Base-by-base conservation (phyloP, 257 asterid genomes). In the Lavandula angustifolia region DNA sequence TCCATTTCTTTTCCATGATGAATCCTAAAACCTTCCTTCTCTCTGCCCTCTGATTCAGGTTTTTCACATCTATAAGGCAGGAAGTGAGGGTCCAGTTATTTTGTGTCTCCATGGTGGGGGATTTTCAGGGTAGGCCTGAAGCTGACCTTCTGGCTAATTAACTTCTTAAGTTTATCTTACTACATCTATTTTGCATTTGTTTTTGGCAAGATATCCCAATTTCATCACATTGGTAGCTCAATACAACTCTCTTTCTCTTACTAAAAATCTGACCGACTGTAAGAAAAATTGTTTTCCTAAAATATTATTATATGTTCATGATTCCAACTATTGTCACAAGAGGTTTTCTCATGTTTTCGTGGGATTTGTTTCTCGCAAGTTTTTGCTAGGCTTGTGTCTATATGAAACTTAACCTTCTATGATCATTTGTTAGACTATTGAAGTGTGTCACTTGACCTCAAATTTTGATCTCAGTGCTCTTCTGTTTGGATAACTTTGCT, bases 41-140 rank as follows among this genome's bases (percentile, higher is more conserved):
- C 0, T 64, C 68, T 74, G 32, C 63, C 66, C 43, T 71, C 62
- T 54, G 59, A 38, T 80, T 73, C 92, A 94, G 99, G 92, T 85
- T 66, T 89, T 89, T 78, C 97, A 83, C 74, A 70, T 87, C 51
- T 94, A 94, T 72, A 75, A 61, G 75, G 96, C 97, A 47, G 99
- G 99, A 73, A 77, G 75, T 54, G 86, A 83, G 71, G 99, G 99
- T 43, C 97, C 97, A 6, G 95, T 94, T 61, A 81, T 90, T 73
- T 84, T 94, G 57, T 94, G 95, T 65, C 86, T 94, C 62, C 99
- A 94, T 73, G 99, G 99, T 74, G 99, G 99, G 69, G 99, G 99
- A 56, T 94, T 89, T 81, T 74, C 96, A 18, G 99, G 99, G 99
- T 94, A 78, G 48, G 29, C 8, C 46, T 10, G 17, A 14, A 59